A percentile compares a stretch with the other conserved stretches of the same genome.
These are phyloP conservation scores for Magnusiomyces suaveolens DNA, from an alignment of 1,139 yeast genomes.

Conservation along the genomic window DNA sequence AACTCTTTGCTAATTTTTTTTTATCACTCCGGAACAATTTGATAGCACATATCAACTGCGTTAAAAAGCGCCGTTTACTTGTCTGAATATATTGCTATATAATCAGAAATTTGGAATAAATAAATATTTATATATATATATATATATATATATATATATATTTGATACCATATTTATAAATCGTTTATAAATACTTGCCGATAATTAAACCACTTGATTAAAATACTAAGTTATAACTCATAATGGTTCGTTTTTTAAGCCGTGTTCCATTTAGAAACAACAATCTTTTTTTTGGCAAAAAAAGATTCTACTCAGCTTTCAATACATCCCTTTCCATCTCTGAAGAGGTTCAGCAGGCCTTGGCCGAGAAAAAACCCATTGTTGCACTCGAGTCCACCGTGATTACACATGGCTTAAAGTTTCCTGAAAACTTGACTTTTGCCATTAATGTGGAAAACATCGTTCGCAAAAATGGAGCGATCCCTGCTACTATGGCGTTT, in stretches of 20 bases:
- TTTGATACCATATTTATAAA: neutral
- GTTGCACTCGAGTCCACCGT: slow-evolving; percentile 82
- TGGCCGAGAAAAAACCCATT: slow-evolving; percentile 48
- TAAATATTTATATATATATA: neutral
- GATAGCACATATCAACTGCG: too few relatives aligned
- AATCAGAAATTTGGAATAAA: too few relatives aligned
- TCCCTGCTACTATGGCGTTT: slow-evolving; percentile 84
- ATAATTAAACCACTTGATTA: too few relatives aligned
- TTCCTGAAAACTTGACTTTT: slow-evolving; percentile 65
- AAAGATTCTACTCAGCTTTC: neutral
- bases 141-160: neutral
- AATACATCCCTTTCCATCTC: slow-evolving; percentile 33
- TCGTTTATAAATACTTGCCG: neutral
- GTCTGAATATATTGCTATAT: too few relatives aligned
- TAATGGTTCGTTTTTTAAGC: neutral
- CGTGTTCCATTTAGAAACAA: neutral
- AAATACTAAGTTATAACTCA: neutral
- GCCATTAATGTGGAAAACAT: slow-evolving; percentile 57
- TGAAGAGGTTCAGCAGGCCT: slow-evolving; percentile 54
- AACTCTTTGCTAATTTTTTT: too few relatives aligned
- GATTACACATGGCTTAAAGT: slow-evolving; percentile 84
- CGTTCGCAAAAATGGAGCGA: slow-evolving; percentile 53
- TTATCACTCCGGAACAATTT: too few relatives aligned
- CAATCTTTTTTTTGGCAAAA: neutral
- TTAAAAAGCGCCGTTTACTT: too few relatives aligned